Evolutionary conservation across 2,329 filamentous ascomycete species (phyloP), one percentile per base, ranked within the genome.

Genomic region (Eurotiales sp.): DNA sequence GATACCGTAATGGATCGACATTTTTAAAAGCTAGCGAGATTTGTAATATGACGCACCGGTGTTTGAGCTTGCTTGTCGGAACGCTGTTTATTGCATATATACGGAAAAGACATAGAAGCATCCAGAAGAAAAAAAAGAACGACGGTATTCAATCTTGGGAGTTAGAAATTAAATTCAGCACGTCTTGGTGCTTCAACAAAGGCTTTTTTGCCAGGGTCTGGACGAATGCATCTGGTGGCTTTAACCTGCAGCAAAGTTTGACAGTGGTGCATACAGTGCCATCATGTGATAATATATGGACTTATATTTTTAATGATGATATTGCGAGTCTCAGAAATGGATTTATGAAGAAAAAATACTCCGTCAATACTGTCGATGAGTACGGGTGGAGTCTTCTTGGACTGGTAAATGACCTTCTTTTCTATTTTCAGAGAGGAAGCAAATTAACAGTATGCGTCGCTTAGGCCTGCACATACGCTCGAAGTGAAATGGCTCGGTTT

Each of bases 341-440:
- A 44, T 27, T 44, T 29, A 44, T 44, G 23, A 44, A 44, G 22
- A 44, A 30, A 30, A 29, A 27, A 23, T 44, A 44, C 30, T 44
- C 41, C 12, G 41, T 44, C 12, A 44, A 44, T 44, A 44, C 22
- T 15, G 41, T 44, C 23, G 41, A 44, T n/a, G 41, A 44, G 41
- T 44, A 44, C 41, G 22, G 23, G 23, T 23, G 22, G 41, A 44
- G 41, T 44, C 25, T 44, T 44, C 40, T 43, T n/a, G 41, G 41
- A 10, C 22, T 44, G 41, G 41, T 44, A 44, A 44, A 27, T 29
- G 2, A 44, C 25, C 41, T 25, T 44, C 41, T 10, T 44, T 29
- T 44, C 30, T 6, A 3, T 27, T 29, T 23, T 29, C 25, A 27
- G 41, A 29, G 39, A 30, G 11, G n/a, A 44, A 44, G n/a, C 41